phyloP scores from a whole-genome alignment of 2,329 filamentous ascomycete species.

The Tympanopsis confertula region DNA sequence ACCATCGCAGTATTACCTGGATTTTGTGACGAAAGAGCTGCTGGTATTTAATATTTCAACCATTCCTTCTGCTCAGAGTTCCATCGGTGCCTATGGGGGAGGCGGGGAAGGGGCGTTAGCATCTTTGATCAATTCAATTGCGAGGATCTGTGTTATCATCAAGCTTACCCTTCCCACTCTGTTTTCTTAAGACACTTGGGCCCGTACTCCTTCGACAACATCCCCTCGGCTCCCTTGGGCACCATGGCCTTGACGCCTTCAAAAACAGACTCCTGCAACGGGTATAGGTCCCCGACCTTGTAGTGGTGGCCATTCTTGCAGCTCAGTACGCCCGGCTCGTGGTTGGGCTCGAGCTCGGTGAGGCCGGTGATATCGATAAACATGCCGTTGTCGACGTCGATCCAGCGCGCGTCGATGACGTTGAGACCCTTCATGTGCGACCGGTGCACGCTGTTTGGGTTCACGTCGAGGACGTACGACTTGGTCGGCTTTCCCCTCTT shows the following conservation, averaged over 20 bases:
- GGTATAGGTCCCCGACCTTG: constrained; percentile 59
- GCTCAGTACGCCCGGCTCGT: constrained; percentile 54
- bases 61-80: constrained; percentile 44
- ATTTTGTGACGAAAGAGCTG: background rate
- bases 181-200: constrained; percentile 47
- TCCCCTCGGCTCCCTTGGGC: constrained; percentile 56
- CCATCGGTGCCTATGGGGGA: constrained; percentile 43
- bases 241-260: constrained; percentile 62
- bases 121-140: constrained; percentile 1
- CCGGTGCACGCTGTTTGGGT: constrained; percentile 54
- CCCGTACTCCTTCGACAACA: constrained; percentile 55
- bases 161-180: constrained; percentile 47
- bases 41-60: constrained; percentile 27
- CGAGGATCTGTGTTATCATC: constrained; percentile 2
- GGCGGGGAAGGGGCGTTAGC: constrained; percentile 2
- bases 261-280: constrained; percentile 61
- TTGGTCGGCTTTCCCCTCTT: constrained; percentile 20
- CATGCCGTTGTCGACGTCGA: constrained; percentile 63
- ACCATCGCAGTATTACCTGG: background rate
- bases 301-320: constrained; percentile 76
- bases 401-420: constrained; percentile 76
- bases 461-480: constrained; percentile 65
- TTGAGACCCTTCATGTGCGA: constrained; percentile 58
- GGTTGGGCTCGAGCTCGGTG: constrained; percentile 49
- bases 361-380: constrained; percentile 77